These are phyloP conservation scores for Candolleomyces efflorescens DNA, from an alignment of 768 basidiomycete species.

Conservation along the genomic window DNA sequence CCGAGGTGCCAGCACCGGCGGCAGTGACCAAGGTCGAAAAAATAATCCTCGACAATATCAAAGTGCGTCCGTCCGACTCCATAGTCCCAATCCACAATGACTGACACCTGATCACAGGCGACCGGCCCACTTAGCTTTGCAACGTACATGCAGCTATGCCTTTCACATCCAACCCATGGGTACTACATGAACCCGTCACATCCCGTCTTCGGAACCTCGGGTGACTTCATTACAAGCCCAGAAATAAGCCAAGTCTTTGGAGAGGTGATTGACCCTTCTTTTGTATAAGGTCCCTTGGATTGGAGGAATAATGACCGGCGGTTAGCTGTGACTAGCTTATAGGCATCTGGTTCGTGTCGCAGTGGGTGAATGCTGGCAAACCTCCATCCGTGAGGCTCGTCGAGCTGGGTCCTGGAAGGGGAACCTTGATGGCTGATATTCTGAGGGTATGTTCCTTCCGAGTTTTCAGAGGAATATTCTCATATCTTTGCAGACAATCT, in stretches of 20 bases:
- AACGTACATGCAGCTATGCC: conserved; percentile 88
- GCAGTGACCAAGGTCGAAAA: conserved; percentile 45
- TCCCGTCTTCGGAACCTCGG: conserved; percentile 77
- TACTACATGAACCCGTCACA: conserved; percentile 82
- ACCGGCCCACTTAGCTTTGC: conserved; percentile 88
- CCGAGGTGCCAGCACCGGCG: conserved; percentile 19
- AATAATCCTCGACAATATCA: conserved; percentile 67
- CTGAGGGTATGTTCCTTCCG: conserved; percentile 55
- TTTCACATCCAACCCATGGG: conserved; percentile 85
- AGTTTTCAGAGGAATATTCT: neutral
- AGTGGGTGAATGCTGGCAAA: conserved; percentile 57
- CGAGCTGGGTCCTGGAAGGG: conserved; percentile 92
- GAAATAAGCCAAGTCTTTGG: conserved; percentile 97
- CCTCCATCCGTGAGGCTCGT: conserved; percentile 61
- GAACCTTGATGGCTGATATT: conserved; percentile 88
- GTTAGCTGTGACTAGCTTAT: conserved; percentile 54
- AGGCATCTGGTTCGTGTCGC: conserved; percentile 80
- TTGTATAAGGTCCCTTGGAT: conserved; percentile 3
- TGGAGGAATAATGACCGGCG: conserved; percentile 35
- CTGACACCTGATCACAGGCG: conserved; percentile 41
- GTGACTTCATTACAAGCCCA: conserved; percentile 96
- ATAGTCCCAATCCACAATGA: neutral
- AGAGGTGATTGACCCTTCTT: conserved; percentile 54
- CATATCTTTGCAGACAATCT: conserved; percentile 39
- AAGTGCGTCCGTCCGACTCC: conserved; percentile 35